Conservation (phyloP, 495 filamentous ascomycete species). For the Daldinia concentrica region DNA sequence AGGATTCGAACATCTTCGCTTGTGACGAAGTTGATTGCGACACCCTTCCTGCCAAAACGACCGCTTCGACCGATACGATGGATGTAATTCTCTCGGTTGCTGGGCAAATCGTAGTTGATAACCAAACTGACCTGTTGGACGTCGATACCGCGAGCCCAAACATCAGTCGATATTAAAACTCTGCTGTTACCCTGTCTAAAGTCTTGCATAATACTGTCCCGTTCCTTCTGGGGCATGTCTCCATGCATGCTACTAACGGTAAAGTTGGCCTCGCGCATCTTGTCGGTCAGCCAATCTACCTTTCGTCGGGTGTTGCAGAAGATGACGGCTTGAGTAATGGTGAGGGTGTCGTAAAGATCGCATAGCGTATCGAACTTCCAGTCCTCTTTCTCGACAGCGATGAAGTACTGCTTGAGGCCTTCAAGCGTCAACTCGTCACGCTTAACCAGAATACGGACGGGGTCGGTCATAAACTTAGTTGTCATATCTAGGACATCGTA, state of each 20-base stretch:
- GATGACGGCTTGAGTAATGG: slow-evolving; percentile 99
- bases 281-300: slow-evolving; percentile 99
- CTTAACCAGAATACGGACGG: slow-evolving; percentile 98
- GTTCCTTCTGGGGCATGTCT: slow-evolving; percentile 97
- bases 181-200: slow-evolving; percentile 96
- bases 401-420: slow-evolving; percentile 99
- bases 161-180: slow-evolving; percentile 97
- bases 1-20: slow-evolving; percentile 97
- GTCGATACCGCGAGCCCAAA: slow-evolving; percentile 98
- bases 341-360: slow-evolving; percentile 98
- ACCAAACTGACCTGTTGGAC: slow-evolving; percentile 99
- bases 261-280: slow-evolving; percentile 97
- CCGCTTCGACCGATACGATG: slow-evolving; percentile 96
- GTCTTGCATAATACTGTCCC: slow-evolving; percentile 99
- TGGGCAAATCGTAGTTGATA: slow-evolving; percentile 98
- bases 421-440: slow-evolving; percentile 98
- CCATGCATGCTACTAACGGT: slow-evolving; percentile 99
- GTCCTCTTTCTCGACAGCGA: slow-evolving; percentile 98
- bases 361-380: slow-evolving; percentile 99
- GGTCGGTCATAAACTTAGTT: slow-evolving; percentile 99
- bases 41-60: slow-evolving; percentile 97
- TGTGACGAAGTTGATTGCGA: slow-evolving; percentile 99
- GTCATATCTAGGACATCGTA: slow-evolving; percentile 99
- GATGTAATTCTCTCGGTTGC: slow-evolving; percentile 99
- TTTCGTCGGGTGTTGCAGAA: slow-evolving; percentile 99